Evolutionary conservation across 2,329 filamentous ascomycete species (phyloP).

Genomic region (Trichoderma pleuroti): DNA sequence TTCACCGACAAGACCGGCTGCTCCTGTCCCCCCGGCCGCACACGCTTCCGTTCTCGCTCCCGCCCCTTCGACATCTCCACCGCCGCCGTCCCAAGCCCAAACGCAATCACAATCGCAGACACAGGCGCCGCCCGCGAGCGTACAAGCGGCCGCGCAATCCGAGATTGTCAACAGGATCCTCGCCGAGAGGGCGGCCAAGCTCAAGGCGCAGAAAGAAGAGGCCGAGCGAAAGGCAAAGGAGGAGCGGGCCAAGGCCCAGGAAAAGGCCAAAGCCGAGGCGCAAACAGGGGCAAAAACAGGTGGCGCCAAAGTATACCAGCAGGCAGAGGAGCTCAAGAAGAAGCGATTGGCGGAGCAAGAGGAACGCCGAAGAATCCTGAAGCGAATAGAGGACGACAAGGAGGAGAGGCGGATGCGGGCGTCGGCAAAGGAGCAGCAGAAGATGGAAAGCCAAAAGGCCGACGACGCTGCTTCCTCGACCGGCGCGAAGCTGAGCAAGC

Average conservation of each 20-base stretch:
- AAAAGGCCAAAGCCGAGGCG: conserved; percentile 43
- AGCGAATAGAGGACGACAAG: conserved; percentile 74
- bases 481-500: conserved; percentile 34
- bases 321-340: conserved; percentile 57
- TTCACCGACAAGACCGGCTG: neutral
- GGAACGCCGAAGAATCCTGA: conserved; percentile 68
- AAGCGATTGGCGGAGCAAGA: conserved; percentile 62
- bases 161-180: conserved; percentile 40
- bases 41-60: conserved; percentile 13
- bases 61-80: conserved; percentile 16
- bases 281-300: conserved; percentile 33
- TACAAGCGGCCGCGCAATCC: conserved; percentile 28
- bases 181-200: conserved; percentile 48
- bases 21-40: conserved; percentile 1
- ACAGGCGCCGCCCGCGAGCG: conserved; percentile 16
- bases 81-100: neutral
- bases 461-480: conserved; percentile 30
- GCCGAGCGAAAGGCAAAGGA: conserved; percentile 49
- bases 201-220: conserved; percentile 42
- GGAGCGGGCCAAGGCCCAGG: conserved; percentile 45
- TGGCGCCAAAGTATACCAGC: conserved; percentile 39
- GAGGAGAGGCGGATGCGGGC: conserved; percentile 59
- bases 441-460: conserved; percentile 28
- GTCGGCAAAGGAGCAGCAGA: conserved; percentile 46
- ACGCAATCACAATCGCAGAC: neutral